Percentiles rank a stretch among this genome's conserved stretches.
Conservation (phyloP, 2,329 filamentous ascomycete species). For the Hortaea sp. region DNA sequence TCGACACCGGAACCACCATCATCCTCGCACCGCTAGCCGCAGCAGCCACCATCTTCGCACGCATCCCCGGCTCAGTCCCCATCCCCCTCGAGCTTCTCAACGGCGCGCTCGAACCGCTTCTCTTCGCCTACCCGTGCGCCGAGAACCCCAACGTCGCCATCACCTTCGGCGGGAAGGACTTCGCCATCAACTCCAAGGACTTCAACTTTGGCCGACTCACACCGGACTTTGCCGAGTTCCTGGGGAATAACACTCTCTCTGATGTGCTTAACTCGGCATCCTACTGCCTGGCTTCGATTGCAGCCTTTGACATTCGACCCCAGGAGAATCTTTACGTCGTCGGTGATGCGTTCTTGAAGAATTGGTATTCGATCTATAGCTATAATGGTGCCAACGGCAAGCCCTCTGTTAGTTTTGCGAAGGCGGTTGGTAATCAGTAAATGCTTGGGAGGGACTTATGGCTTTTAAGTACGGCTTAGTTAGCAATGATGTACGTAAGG, state of each 20-base stretch:
- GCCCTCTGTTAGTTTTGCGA: too few species aligned
- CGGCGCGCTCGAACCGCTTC: neutral
- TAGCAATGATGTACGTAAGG: too few species aligned
- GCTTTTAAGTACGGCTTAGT: too few species aligned
- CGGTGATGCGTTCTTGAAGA: too few species aligned
- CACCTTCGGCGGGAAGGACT: conserved; percentile 18
- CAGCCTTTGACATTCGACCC: conserved; percentile 11
- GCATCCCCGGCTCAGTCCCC: conserved; percentile 23
- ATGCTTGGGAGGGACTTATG: too few species aligned
- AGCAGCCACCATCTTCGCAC: conserved; percentile 21
- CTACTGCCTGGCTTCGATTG: conserved; percentile 12
- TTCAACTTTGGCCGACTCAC: conserved; percentile 9
- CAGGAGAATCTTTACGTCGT: conserved; percentile 9
- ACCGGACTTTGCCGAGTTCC: conserved; percentile 6
- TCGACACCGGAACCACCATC: conserved; percentile 23
- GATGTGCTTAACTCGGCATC: neutral
- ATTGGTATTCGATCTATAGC: too few species aligned
- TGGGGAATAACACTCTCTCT: conserved; percentile 7
- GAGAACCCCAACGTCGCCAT: conserved; percentile 19
- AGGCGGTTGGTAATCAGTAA: too few species aligned
- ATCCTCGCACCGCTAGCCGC: conserved; percentile 24
- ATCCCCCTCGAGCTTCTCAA: conserved; percentile 17
- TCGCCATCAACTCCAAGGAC: conserved; percentile 15
- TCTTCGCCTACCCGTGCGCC: conserved; percentile 23
- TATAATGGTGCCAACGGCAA: too few species aligned